These are phyloP conservation scores for Globisporangium nodosum DNA, from an alignment of 352 stramenopile genomes.

Conservation along the genomic window DNA sequence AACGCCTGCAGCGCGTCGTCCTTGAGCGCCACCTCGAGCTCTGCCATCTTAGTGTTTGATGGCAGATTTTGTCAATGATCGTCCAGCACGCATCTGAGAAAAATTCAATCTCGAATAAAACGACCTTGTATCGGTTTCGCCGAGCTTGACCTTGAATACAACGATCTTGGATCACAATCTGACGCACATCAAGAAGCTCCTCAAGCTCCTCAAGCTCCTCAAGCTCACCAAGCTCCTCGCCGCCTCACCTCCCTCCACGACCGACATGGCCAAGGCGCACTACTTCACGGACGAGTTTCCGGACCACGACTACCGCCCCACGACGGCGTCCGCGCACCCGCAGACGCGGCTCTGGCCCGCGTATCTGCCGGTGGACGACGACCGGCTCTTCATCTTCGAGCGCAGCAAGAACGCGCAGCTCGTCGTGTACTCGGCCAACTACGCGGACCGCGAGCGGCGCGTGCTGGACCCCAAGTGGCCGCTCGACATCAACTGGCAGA, in stretches of 20 bases:
- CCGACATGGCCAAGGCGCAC: slow-evolving; percentile 19
- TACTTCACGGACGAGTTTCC: slow-evolving; percentile 73
- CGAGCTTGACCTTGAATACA: no score
- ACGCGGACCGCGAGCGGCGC: slow-evolving; percentile 37
- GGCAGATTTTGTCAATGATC: no score
- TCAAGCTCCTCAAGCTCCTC: no score
- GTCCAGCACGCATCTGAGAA: no score
- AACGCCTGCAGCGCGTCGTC: slow-evolving; percentile 46
- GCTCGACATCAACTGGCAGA: slow-evolving; percentile 81
- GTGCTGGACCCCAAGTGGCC: slow-evolving; percentile 56
- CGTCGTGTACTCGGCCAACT: slow-evolving; percentile 71
- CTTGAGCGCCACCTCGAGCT: slow-evolving; percentile 46
- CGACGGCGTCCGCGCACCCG: slow-evolving; percentile 43
- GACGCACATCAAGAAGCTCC: no score
- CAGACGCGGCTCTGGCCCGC: slow-evolving; percentile 65
- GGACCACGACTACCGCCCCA: slow-evolving; percentile 60
- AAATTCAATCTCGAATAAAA: no score
- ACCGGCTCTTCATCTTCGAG: slow-evolving; percentile 71
- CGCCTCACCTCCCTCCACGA: no score
- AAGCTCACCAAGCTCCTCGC: no score
- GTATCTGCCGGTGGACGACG: slow-evolving; percentile 52
- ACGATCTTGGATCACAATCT: no score
- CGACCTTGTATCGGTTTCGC: no score
- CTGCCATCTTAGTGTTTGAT: slow-evolving; percentile 8
- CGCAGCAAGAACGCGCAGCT: slow-evolving; percentile 80